Percentiles rank a stretch among this genome's conserved stretches.
Conservation (phyloP, 441 rosid genomes). For the Populus hybrid region DNA sequence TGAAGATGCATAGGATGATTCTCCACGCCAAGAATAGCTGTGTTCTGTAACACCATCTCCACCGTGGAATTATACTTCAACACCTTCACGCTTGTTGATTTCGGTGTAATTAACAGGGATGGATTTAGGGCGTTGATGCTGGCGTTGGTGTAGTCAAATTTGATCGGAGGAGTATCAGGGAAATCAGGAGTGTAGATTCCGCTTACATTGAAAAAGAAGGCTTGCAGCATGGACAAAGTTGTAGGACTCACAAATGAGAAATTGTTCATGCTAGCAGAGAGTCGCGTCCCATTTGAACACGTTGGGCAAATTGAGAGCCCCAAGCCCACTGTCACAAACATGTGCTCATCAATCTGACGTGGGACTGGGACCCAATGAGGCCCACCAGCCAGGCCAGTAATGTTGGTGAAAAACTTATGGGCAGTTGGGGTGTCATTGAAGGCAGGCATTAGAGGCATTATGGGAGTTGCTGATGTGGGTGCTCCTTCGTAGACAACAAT, state of each 20-base stretch:
- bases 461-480: constrained; percentile 22
- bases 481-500: constrained; percentile 44
- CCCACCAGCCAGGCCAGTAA: constrained; percentile 42
- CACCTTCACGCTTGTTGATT: constrained; percentile 54
- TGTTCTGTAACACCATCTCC: constrained; percentile 71
- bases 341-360: constrained; percentile 49
- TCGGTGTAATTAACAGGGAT: constrained; percentile 39
- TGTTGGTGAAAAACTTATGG: constrained; percentile 47
- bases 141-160: constrained; percentile 60
- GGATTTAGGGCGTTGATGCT: constrained; percentile 18
- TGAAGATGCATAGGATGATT: constrained; percentile 90
- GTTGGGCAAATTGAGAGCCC: constrained; percentile 45
- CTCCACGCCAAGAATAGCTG: constrained; percentile 57
- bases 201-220: constrained; percentile 41
- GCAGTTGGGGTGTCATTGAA: constrained; percentile 71
- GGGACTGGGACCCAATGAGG: constrained; percentile 76
- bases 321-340: constrained; percentile 73
- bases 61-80: constrained; percentile 67
- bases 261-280: constrained; percentile 84
- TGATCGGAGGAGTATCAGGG: constrained; percentile 57
- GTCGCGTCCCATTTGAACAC: constrained; percentile 36
- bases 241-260: constrained; percentile 54
- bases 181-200: constrained; percentile 71
- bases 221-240: constrained; percentile 55
- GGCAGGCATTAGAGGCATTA: constrained; percentile 66